Evolutionary conservation across 768 basidiomycete genomes (phyloP), one percentile per base, ranked within the genome.

Genomic region (Hygrocybe punicea): DNA sequence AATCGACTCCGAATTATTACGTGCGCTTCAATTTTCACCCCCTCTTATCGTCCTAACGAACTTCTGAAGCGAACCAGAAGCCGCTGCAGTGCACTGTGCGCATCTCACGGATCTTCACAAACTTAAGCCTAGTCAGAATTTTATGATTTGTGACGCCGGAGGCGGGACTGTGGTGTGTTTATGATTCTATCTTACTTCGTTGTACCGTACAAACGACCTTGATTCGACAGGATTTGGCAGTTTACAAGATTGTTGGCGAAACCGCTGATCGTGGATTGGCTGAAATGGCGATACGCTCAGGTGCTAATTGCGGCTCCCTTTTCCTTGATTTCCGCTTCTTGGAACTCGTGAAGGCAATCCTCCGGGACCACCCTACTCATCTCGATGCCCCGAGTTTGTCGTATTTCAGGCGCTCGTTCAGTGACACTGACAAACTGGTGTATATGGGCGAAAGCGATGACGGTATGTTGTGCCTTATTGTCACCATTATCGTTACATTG

Each of bases 131-230:
- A 87, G 85, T 19, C 91, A 94, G 65, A 91, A 85, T 60, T 94
- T 94, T 67, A 85, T 94, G 69, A 89, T 95, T n/a, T 91, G 89
- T 66, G 93, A 95, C 70, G 91, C 91, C n/a, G 92, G 89, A 66
- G 90, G 91, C 67, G 90, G 57, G 47, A 62, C 60, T 53, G 60
- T 62, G 9, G 57, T 58, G 36, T 23, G 57, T 53, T 21, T 6
- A 16, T 9, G n/a, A 33, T 46, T 13, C 11, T 8, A 29, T 29
- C 29, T 17, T 21, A 21, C 21, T 76, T 76, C 66, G 56, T 73
- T 53, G 49, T 33, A 50, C 60, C 34, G 16, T 16, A 16, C 19
- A 29, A 40, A 44, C 36, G 21, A 48, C 47, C 7, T 64, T 36
- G 25, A 13, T 17, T 4, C 13, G 39, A 35, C 49, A 39, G 46